Conservation (phyloP, 2,329 filamentous ascomycete genomes). For the Xylaria multiplex region DNA sequence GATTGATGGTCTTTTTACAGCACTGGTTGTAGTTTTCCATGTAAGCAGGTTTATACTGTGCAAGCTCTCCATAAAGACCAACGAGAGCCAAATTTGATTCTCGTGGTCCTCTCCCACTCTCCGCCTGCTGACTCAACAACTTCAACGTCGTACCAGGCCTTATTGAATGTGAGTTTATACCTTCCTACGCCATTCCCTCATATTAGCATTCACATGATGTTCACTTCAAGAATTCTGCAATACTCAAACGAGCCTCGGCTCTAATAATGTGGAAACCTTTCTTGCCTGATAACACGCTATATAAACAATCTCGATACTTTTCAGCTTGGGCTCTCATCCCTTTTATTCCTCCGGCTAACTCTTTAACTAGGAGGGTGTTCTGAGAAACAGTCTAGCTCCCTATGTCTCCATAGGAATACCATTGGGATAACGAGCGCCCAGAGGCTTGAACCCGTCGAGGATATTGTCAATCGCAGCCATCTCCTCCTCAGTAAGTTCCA, state of each 20-base stretch:
- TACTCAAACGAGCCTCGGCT: slow-evolving; percentile 47
- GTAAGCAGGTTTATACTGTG: too few relatives aligned
- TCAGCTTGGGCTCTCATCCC: not conserved
- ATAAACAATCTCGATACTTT: slow-evolving; percentile 10
- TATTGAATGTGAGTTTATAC: slow-evolving; percentile 24
- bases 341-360: slow-evolving; percentile 10
- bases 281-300: slow-evolving; percentile 47
- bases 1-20: too few relatives aligned
- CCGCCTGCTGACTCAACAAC: not conserved
- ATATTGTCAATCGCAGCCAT: slow-evolving; percentile 61
- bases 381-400: slow-evolving; percentile 9
- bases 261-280: slow-evolving; percentile 47
- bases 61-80: too few relatives aligned
- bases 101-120: not conserved
- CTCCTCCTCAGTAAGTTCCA: slow-evolving; percentile 62
- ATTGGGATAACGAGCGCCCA: slow-evolving; percentile 61
- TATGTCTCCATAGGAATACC: slow-evolving; percentile 52
- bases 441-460: slow-evolving; percentile 58
- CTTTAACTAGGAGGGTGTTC: not conserved
- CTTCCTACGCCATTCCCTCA: not conserved
- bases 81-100: not conserved
- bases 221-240: slow-evolving; percentile 52
- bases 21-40: too few relatives aligned
- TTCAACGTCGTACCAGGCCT: not conserved
- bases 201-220: slow-evolving; percentile 43